phyloP scores from a whole-genome alignment of 768 basidiomycete species.

The Royoungia palumana region DNA sequence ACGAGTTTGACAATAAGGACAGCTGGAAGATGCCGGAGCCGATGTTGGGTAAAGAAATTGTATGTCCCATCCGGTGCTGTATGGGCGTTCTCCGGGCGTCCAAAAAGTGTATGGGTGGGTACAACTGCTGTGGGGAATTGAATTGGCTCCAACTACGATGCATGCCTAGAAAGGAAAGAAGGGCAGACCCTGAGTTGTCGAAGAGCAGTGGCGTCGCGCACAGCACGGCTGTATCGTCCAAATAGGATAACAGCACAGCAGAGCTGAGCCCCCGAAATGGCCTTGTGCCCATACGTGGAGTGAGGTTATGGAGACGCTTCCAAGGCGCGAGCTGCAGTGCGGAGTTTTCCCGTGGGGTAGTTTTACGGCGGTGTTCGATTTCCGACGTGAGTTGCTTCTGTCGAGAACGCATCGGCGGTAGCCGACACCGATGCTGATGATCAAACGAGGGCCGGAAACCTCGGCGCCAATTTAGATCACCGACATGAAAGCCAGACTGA shows the following conservation, averaged over 20 bases:
- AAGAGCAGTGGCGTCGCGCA: conserved; percentile 12
- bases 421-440: neutral
- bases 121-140: neutral
- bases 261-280: conserved; percentile 7
- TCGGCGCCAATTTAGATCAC: conserved; percentile 7
- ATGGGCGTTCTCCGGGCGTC: neutral
- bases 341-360: neutral
- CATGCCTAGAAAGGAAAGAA: conserved; percentile 14
- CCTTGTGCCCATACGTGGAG: neutral
- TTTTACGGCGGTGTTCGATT: conserved; percentile 8
- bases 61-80: neutral
- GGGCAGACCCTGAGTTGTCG: too few relatives aligned
- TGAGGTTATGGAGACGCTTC: too few relatives aligned
- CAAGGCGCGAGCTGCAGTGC: neutral
- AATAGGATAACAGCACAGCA: conserved; percentile 11
- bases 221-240: conserved; percentile 9
- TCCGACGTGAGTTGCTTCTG: conserved; percentile 6
- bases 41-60: neutral
- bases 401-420: neutral
- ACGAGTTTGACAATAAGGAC: neutral
- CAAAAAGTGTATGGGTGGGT: neutral
- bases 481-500: conserved; percentile 1
- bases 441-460: neutral
- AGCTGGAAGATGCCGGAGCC: neutral
- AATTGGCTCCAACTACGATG: conserved; percentile 4